These are phyloP conservation scores for Paecilomyces dactylethromorphus DNA, from an alignment of 2,329 filamentous ascomycete species.

Conservation along the genomic window DNA sequence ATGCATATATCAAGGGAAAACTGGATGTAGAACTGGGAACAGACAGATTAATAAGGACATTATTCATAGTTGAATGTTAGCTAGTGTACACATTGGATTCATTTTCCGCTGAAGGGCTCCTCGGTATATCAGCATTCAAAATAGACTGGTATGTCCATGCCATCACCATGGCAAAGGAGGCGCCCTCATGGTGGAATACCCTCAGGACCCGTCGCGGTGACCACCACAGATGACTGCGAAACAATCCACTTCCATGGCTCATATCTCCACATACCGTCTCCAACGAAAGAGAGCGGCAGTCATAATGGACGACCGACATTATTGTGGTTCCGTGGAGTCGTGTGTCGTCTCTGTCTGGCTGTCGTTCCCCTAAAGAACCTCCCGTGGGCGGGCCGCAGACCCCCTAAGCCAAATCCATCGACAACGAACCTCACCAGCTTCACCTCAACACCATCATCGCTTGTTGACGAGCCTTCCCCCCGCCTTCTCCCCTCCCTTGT, in stretches of 20 bases:
- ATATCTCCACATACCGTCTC: not conserved
- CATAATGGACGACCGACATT: not conserved
- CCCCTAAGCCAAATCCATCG: not conserved
- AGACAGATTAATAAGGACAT: not conserved
- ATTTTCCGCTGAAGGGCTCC: not conserved
- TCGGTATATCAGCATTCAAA: not conserved
- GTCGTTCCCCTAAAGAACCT: not conserved
- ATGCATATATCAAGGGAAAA: not conserved
- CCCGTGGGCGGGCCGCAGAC: not conserved
- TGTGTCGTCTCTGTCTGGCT: not conserved
- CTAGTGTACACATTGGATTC: not conserved
- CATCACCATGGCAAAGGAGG: not conserved
- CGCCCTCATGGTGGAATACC: not conserved
- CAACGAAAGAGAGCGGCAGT: not conserved
- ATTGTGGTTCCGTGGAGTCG: not conserved
- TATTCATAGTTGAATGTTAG: not conserved
- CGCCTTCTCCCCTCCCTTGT: slow-evolving; percentile 1
- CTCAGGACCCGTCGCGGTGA: not conserved
- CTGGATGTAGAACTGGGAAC: not conserved
- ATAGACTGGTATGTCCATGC: not conserved
- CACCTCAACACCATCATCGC: not conserved
- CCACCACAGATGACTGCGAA: not conserved
- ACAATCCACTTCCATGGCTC: not conserved
- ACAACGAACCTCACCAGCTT: not conserved
- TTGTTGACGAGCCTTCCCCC: not conserved